Percentiles rank a stretch among this genome's conserved stretches.
These are phyloP conservation scores for Diutina ranongensis DNA, from an alignment of 1,139 yeast genomes.

Conservation along the genomic window DNA sequence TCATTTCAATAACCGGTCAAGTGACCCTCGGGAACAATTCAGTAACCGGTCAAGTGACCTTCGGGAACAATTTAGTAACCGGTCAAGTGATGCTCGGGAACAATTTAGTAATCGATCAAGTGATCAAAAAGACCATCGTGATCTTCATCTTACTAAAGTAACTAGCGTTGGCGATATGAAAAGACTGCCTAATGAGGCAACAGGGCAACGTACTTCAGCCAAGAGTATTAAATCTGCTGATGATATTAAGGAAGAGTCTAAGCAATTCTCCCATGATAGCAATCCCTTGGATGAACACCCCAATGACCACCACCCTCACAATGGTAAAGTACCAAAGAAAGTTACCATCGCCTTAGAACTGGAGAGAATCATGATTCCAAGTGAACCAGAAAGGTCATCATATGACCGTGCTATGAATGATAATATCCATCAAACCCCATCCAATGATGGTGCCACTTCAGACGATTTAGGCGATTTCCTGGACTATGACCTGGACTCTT, in stretches of 20 bases:
- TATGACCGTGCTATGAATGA: background rate
- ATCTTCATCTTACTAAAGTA: too few species aligned
- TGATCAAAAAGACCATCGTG: too few species aligned
- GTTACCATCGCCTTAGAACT: background rate
- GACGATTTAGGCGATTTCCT: slow-evolving; percentile 9
- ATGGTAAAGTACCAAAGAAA: background rate
- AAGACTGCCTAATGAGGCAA: too few species aligned
- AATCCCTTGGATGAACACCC: background rate
- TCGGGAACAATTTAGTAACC: too few species aligned
- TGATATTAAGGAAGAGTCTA: too few species aligned
- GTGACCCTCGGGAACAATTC: background rate
- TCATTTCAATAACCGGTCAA: too few species aligned
- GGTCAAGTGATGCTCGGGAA: background rate
- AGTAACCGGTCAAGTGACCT: background rate
- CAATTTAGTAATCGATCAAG: background rate
- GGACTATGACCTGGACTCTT: slow-evolving; percentile 20
- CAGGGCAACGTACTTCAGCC: too few species aligned
- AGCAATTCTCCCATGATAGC: too few species aligned
- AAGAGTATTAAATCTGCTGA: too few species aligned
- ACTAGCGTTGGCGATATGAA: too few species aligned
- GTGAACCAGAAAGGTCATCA: background rate
- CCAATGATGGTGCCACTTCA: background rate
- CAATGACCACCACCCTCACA: background rate
- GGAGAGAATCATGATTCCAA: background rate
- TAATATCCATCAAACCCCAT: background rate